Percentiles rank a stretch among this genome's conserved stretches.
These are phyloP conservation scores for Pezicula carpinea DNA, from an alignment of 2,329 filamentous ascomycete genomes.

Conservation along the genomic window DNA sequence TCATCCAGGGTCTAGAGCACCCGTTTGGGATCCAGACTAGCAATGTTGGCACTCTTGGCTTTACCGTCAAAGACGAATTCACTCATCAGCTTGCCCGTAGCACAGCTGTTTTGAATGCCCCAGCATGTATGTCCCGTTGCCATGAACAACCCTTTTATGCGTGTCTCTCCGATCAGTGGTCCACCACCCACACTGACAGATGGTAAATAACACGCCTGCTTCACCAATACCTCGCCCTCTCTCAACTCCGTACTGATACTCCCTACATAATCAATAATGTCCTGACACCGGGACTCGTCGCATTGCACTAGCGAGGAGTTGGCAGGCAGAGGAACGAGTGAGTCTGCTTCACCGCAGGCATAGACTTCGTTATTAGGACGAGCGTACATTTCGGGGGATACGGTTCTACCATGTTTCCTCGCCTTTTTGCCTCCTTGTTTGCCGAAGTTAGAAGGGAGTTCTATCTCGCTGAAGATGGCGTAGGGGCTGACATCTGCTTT, in stretches of 20 bases:
- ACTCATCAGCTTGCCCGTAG: constrained; percentile 75
- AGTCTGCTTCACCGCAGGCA: constrained; percentile 86
- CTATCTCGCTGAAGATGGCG: constrained; percentile 82
- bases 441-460: constrained; percentile 61
- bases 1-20: too few species aligned
- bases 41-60: constrained; percentile 63
- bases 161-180: constrained; percentile 74
- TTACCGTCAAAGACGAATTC: constrained; percentile 73
- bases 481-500: constrained; percentile 64
- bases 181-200: constrained; percentile 43
- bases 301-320: constrained; percentile 71
- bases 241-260: constrained; percentile 62
- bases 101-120: constrained; percentile 96
- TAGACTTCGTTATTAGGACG: constrained; percentile 87
- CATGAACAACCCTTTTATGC: constrained; percentile 68
- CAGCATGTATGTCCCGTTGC: constrained; percentile 94
- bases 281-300: constrained; percentile 74
- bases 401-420: constrained; percentile 54
- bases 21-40: constrained; percentile 61
- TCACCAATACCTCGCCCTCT: constrained; percentile 62
- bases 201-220: constrained; percentile 92
- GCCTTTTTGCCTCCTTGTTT: constrained; percentile 44
- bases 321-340: constrained; percentile 66
- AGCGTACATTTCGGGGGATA: constrained; percentile 90
- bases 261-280: constrained; percentile 74